Base-by-base conservation (phyloP, 2,329 filamentous ascomycete genomes). In the Aureobasidium sp. region DNA sequence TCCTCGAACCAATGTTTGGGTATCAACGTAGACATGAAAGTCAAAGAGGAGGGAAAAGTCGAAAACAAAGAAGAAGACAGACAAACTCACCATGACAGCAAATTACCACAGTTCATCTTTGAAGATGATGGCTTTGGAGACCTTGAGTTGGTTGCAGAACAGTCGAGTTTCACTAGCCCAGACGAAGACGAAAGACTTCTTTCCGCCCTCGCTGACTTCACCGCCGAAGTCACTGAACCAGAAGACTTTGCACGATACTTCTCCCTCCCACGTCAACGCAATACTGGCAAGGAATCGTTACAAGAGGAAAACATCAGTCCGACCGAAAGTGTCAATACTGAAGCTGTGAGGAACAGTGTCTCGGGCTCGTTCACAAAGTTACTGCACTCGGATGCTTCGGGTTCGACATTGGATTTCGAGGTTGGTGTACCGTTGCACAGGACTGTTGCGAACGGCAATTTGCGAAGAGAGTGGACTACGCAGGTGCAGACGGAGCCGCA, bases 401-500 rank as follows among this genome's bases (percentile, higher is more conserved):
- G 59, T 25, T 62, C 59, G 47, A 62, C 59, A 0, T 23, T 62
- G 47, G 20, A 43, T 11, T 51, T 62, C 15, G 47, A 62, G 36
- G 33, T 62, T 18, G 59, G 59, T 4, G 38, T 51, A 18, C 47
- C 59, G 3, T 33, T 53, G 20, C 59, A 62, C 20, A 51, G 59
- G 11, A 43, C 7, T 25, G 25, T 61, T 16, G 58, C 58, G 8
- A 61, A 25, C 11, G 20, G 7, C 1, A 33, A 61, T 8, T 9
- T 38, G 15, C 31, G 29, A 25, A 31, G 38, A 53, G 50, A 53
- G 31, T 40, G 45, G 38, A 40, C 36, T 2, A 50, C 58, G 13
- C 45, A 50, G 58, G 23, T 40, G 23, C 58, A 61, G 23, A 61
- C 45, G 11, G 58, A 61, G 58, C 58, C 45, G 9, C 29, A 50